Evolutionary conservation across 345 rosid genomes (phyloP), one percentile per base, ranked within the genome.

Genomic region (Populus ilicifolia): DNA sequence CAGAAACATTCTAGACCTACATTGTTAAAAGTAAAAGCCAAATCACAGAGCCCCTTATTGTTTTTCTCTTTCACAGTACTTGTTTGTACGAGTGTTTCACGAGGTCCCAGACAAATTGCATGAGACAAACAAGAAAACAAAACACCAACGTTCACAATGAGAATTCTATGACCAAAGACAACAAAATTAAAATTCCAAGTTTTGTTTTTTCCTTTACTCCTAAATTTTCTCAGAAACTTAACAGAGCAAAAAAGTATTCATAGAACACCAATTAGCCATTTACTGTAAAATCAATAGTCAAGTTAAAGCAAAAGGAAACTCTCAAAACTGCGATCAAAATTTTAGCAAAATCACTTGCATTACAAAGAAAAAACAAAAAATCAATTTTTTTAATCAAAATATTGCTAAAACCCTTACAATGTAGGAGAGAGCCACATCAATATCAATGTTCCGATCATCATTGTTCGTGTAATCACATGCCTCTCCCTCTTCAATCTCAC

Each of bases 361-460:
- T 33, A 33, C 36, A 33, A 21, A 12, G 14, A n/a, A 17, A 72
- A 5, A 33, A 36, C 16, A 52, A 36, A 72, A 66, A 17, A 66
- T 6, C 23, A 66, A 27, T 13, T 7, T 10, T 66, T 18, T 66
- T 18, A 35, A 72, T 33, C 25, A 56, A n/a, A 56, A 38, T 36
- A 38, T 35, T 30, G 41, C 6, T 3, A 69, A 56, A 64, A 17
- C 20, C 14, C 82, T 80, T 70, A 80, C 82, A 18, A 80, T 62
- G 71, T 80, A 80, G 21, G 82, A 80, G 66, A 80, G 78, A 69
- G 63, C 79, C 43, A 75, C 48, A 75, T 80, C 78, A 61, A 73
- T 69, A 50, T 80, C 82, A 18, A 35, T 21, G 30, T 39, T 61
- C n/a, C 39, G 67, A 67, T 61, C 67, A 33, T 44, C 62, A 66